Evolutionary conservation across 164 flowering plant species (phyloP).

Genomic region (Dillenia suffruticosa): DNA sequence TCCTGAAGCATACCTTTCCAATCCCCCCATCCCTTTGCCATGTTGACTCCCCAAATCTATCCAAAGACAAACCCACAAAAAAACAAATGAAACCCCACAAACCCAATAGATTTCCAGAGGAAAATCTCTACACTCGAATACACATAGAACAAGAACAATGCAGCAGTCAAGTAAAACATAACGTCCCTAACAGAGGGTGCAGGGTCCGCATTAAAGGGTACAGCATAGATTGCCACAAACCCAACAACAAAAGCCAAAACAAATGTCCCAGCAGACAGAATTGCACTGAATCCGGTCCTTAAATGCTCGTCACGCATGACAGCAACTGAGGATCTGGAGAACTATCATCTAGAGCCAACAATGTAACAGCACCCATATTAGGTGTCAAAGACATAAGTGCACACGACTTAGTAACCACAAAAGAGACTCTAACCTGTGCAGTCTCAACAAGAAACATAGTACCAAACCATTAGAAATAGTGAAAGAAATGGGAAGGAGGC

Average conservation of each 20-base stretch:
- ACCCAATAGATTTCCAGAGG: slow-evolving; percentile 91
- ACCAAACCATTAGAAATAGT: slow-evolving; percentile 52
- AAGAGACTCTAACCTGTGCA: slow-evolving; percentile 76
- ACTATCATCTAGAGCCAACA: slow-evolving; percentile 95
- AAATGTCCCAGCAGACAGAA: slow-evolving; percentile 81
- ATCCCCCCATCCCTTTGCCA: too few relatives aligned
- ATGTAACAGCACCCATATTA: slow-evolving; percentile 85
- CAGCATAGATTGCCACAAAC: slow-evolving; percentile 81
- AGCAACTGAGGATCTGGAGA: slow-evolving; percentile 86
- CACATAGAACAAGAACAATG: slow-evolving; percentile 63
- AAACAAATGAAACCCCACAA: slow-evolving; percentile 80
- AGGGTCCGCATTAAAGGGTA: slow-evolving; percentile 67
- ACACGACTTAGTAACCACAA: slow-evolving; percentile 69
- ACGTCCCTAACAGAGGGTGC: slow-evolving; percentile 77
- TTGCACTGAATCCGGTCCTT: slow-evolving; percentile 87
- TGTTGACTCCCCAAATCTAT: slow-evolving; percentile 64
- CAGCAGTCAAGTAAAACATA: slow-evolving; percentile 70
- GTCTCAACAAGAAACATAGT: slow-evolving; percentile 80
- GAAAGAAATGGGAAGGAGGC: slow-evolving; percentile 57
- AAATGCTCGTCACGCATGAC: slow-evolving; percentile 71
- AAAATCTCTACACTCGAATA: slow-evolving; percentile 85
- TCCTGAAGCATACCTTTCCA: not conserved
- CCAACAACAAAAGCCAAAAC: slow-evolving; percentile 94
- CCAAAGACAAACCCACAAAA: slow-evolving; percentile 92
- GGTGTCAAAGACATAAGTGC: slow-evolving; percentile 58